Evolutionary conservation across 306 rosid species (phyloP), one percentile per base, ranked within the genome.

Genomic region (Purshia tridentata): DNA sequence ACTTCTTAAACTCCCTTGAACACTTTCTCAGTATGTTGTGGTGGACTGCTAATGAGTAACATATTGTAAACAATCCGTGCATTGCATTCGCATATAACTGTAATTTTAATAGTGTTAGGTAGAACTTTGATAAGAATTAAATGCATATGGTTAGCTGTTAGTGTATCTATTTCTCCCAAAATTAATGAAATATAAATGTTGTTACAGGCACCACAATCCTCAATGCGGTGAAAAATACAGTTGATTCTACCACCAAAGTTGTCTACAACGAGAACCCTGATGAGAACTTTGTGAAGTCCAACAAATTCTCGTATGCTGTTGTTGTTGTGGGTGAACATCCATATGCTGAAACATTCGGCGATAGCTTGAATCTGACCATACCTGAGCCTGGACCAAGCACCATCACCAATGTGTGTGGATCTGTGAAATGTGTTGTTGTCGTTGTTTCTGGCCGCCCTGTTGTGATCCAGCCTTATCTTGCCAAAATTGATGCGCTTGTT

Each of bases 291-390:
- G 76, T 91, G 19, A 84, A 88, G 77, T 91, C 98, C 18, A 83
- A 77, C 78, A 69, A 84, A 61, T 87, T 93, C 68, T 77, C 86
- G 6, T 78, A 83, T 16, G 98, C 96, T 55, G 81, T 93, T 47
- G 96, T 93, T 3, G 83, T 89, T 4, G 96, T 93, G 49, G 98
- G 98, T n/a, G 98, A 93, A 75, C 90, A 79, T n/a, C 62, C 93
- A 18, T 93, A 89, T 69, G 96, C 97, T 6, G 98, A 93, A 78
- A 91, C 85, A 60, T 84, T 16, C 49, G 97, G 97, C 2, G 98
- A 91, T 64, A 93, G 93, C 84, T 35, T 67, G 82, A 93, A 89
- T 45, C 84, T 91, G 65, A 83, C 89, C 16, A 89, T 93, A 55
- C 41, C 96, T 4, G 92, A 86, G 37, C 87, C 97, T 6, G 98